Evolutionary conservation across 2,329 filamentous ascomycete species (phyloP), one percentile per base, ranked within the genome.

Genomic region (Epichloe sp.): DNA sequence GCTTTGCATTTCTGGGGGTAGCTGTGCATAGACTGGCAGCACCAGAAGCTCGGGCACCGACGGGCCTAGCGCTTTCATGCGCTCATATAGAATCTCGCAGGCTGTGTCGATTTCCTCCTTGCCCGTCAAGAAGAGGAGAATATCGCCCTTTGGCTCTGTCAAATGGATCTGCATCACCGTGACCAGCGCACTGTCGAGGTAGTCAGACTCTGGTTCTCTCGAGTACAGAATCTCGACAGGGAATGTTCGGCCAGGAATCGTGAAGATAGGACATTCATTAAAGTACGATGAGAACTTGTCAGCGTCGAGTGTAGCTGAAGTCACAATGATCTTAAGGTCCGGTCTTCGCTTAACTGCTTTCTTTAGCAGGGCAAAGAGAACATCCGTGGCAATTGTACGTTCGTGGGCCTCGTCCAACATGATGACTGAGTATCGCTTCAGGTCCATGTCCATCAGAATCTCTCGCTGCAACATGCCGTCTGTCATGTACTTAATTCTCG

Each of bases 401-500:
- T 98, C 93, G 80, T 98, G 93, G 4, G 93, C 93, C 65, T 98
- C 93, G 65, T 98, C 93, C 59, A 98, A 77, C 84, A 98, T 98
- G 62, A 98, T 96, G 54, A 93, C 88, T 1, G 89, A 95, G 64
- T 98, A 98, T 57, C 86, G 82, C 62, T 79, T 86, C 57, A 98
- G 71, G 60, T 95, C 86, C 0, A 90, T 86, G 64, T 98, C 93
- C 58, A 96, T 78, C 48, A 98, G 76, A 64, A 96, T 89, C 70
- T 98, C 93, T 72, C 93, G 80, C 70, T 96, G 83, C 65, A 98
- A 79, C 87, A 97, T 97, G 68, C 93, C 93, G 62, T 98, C 93
- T 15, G 93, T 98, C 91, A 98, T 96, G 71, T 98, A 98, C 72
- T 98, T 98, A 73, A 98, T 95, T 63, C 84, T 88, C 1, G 93